Evolutionary conservation across 345 rosid species (phyloP).

Genomic region (Bretschneidera sinensis): DNA sequence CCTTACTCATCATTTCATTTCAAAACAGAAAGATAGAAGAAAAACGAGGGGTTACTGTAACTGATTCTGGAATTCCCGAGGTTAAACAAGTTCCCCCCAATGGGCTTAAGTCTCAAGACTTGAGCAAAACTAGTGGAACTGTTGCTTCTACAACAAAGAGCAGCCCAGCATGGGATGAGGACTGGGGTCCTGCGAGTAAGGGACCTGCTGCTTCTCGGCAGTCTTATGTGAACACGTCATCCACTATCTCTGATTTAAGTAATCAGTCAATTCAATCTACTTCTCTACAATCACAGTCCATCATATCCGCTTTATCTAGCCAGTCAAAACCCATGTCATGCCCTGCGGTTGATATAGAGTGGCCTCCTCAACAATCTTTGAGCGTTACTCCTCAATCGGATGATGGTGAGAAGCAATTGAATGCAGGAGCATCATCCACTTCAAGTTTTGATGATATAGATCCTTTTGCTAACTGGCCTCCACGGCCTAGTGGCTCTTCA

Average conservation of each 20-base stretch:
- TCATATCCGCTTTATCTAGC: slow-evolving; percentile 29
- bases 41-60: slow-evolving; percentile 69
- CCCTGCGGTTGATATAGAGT: slow-evolving; percentile 74
- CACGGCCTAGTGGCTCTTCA: slow-evolving; percentile 40
- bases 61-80: slow-evolving; percentile 57
- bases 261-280: slow-evolving; percentile 35
- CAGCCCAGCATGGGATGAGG: slow-evolving; percentile 76
- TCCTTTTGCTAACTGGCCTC: slow-evolving; percentile 96
- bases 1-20: slow-evolving; percentile 7
- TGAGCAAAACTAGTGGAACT: slow-evolving; percentile 35
- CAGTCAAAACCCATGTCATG: slow-evolving; percentile 47
- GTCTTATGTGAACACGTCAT: slow-evolving; percentile 15
- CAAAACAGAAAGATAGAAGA: slow-evolving; percentile 76
- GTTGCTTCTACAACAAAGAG: slow-evolving; percentile 47
- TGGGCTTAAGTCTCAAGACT: slow-evolving; percentile 48
- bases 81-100: slow-evolving; percentile 38
- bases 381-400: slow-evolving; percentile 24
- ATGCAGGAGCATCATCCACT: slow-evolving; percentile 35
- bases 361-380: slow-evolving; percentile 75
- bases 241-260: slow-evolving; percentile 20
- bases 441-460: slow-evolving; percentile 63
- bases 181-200: slow-evolving; percentile 64
- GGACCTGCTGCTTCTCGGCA: slow-evolving; percentile 23
- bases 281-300: slow-evolving; percentile 34
- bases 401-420: slow-evolving; percentile 35